These are phyloP conservation scores for Buddleja alternifolia DNA, from an alignment of 257 asterid genomes.

Conservation along the genomic window DNA sequence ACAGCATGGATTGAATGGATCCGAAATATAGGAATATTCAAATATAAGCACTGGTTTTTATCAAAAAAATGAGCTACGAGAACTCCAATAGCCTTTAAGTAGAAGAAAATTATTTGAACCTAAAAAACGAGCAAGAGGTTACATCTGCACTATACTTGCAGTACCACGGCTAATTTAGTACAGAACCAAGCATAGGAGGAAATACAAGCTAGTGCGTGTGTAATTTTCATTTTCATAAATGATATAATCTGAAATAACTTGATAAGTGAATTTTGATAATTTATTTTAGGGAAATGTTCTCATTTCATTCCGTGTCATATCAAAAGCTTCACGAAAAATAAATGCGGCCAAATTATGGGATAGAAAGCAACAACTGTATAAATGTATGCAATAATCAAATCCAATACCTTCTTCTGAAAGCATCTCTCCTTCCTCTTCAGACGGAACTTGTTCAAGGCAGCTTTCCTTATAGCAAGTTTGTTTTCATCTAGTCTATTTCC, in stretches of 20 bases:
- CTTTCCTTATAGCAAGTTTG: conserved; percentile 60
- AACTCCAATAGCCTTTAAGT: not conserved
- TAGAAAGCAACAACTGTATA: not conserved
- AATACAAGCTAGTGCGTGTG: no score
- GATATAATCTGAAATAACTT: not conserved
- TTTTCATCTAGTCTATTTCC: conserved; percentile 56
- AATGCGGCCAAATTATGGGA: not conserved
- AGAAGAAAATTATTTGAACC: conserved; percentile 6
- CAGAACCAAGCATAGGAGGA: no score
- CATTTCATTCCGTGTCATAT: not conserved
- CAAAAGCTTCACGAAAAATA: conserved; percentile 13
- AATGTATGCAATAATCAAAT: not conserved
- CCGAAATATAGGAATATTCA: no score
- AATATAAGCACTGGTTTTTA: no score
- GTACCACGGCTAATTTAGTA: no score
- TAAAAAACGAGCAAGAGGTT: not conserved
- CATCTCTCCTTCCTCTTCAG: conserved; percentile 79
- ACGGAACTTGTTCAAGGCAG: conserved; percentile 74
- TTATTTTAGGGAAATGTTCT: conserved; percentile 1
- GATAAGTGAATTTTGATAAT: not conserved
- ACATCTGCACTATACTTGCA: not conserved
- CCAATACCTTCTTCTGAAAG: conserved; percentile 65
- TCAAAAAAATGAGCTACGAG: not conserved
- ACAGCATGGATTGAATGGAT: no score
- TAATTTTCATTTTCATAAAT: no score